Percentiles rank a stretch among this genome's conserved stretches.
Conservation (phyloP, 1,139 yeast species). For the Yarrowia galli region DNA sequence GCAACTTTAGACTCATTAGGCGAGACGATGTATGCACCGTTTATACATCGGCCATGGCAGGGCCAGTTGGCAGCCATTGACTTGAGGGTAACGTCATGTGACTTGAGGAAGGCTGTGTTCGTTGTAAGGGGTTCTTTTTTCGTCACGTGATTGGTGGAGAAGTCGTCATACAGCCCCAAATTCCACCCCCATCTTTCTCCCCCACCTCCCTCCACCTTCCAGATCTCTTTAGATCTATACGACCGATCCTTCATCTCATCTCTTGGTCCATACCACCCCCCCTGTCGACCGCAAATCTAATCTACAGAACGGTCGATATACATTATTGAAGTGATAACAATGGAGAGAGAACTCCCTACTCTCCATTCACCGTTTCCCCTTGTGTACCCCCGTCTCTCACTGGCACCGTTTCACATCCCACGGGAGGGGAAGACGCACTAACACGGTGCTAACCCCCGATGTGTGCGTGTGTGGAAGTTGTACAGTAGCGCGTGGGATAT, state of each 20-base stretch:
- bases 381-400: too few relatives aligned
- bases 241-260: conserved; percentile 25
- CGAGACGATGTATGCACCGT: conserved; percentile 28
- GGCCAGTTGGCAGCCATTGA: conserved; percentile 16
- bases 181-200: too few relatives aligned
- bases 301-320: background rate
- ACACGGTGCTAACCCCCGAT: too few relatives aligned
- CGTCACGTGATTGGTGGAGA: too few relatives aligned
- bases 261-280: conserved; percentile 10
- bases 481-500: background rate
- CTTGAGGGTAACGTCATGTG: background rate
- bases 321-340: conserved; percentile 10
- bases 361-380: too few relatives aligned
- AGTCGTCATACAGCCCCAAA: too few relatives aligned
- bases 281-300: conserved; percentile 32
- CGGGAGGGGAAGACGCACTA: conserved; percentile 10
- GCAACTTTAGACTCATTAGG: conserved; percentile 31
- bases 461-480: too few relatives aligned
- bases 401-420: too few relatives aligned
- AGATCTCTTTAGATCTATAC: conserved; percentile 22
- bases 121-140: too few relatives aligned
- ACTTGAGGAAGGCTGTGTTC: background rate
- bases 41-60: background rate
- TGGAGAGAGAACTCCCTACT: too few relatives aligned
- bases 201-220: background rate